These are phyloP conservation scores for Daldinia concentrica DNA, from an alignment of 495 filamentous ascomycete species.

Conservation along the genomic window DNA sequence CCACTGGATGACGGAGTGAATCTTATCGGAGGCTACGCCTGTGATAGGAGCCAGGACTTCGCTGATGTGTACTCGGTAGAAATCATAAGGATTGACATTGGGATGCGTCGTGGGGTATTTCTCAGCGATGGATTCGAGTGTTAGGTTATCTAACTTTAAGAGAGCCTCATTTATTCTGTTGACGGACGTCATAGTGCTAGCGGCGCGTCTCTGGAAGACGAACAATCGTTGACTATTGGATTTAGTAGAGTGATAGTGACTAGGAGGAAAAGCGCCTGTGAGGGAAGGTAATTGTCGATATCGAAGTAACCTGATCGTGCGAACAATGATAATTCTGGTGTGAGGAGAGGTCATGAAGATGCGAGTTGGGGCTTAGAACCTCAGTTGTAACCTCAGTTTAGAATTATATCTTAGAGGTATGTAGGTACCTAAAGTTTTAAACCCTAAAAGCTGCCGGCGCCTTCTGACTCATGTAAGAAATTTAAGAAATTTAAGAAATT, in stretches of 20 bases:
- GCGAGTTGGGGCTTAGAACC: not conserved
- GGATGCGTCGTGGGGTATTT: constrained; percentile 68
- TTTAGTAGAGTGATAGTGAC: constrained; percentile 7
- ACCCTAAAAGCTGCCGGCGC: constrained; percentile 1
- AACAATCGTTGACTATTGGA: not conserved
- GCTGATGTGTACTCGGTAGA: constrained; percentile 86
- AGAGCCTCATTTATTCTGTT: constrained; percentile 50
- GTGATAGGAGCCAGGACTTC: constrained; percentile 75
- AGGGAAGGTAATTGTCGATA: not conserved
- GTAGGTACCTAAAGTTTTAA: not conserved
- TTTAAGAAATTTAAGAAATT: constrained; percentile 10
- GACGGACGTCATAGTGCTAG: constrained; percentile 40
- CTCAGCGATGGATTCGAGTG: constrained; percentile 50
- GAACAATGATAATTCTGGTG: constrained; percentile 20
- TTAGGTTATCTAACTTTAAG: constrained; percentile 51
- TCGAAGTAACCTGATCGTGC: not conserved
- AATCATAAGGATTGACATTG: constrained; percentile 82
- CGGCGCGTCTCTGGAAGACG: constrained; percentile 31
- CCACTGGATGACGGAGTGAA: constrained; percentile 83
- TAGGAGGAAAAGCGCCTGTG: constrained; percentile 29
- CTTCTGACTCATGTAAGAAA: constrained; percentile 32
- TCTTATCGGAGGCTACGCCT: constrained; percentile 75
- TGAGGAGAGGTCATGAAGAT: constrained; percentile 31
- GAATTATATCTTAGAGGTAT: not conserved
- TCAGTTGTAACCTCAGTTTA: not conserved